Evolutionary conservation across 257 asterid genomes (phyloP), one percentile per base, ranked within the genome.

Genomic region (Mitragyna speciosa): DNA sequence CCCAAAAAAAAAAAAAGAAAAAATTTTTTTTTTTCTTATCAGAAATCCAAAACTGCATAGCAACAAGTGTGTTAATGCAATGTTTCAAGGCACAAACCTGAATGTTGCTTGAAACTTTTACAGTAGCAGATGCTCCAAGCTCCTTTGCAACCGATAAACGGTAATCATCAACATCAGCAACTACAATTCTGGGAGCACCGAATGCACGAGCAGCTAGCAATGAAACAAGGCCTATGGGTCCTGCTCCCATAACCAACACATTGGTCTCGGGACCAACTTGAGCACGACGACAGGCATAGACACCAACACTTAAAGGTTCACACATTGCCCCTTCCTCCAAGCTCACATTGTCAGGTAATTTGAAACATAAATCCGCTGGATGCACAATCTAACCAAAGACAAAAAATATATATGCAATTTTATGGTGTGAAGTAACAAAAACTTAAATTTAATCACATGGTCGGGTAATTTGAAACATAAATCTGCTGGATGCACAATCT

Each of bases 291-390:
- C 97, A 93, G 4, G 97, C 96, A 59, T 93, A 92, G 47, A 93
- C 88, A 17, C 95, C 96, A 31, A 93, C 97, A 75, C 97, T 91
- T 84, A 93, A 76, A 5, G 96, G 97, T 87, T 93, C 97, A 63
- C 95, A 93, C 95, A 93, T 86, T 33, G 96, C 97, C n/a, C 97
- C 97, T 82, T 93, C 97, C 88, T 93, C 97, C 89, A 93, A 85
- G 77, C 94, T 93, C 88, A 91, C 87, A 47, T 88, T 90, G 6
- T 91, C 97, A 0, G 97, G 97, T 31, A 93, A 88, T 65, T 93
- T 91, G 85, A 89, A 91, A 69, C 97, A 93, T 58, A 90, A 85
- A 80, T 87, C 89, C 12, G 97, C 95, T 14, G 96, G 96, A 89
- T 93, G 97, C 41, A 36, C 41, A 36, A 36, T 36, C 41, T 36